Percentiles rank a stretch among this genome's conserved stretches.
phyloP scores from a whole-genome alignment of 257 asterid genomes.

The Ophiorrhiza pumila region DNA sequence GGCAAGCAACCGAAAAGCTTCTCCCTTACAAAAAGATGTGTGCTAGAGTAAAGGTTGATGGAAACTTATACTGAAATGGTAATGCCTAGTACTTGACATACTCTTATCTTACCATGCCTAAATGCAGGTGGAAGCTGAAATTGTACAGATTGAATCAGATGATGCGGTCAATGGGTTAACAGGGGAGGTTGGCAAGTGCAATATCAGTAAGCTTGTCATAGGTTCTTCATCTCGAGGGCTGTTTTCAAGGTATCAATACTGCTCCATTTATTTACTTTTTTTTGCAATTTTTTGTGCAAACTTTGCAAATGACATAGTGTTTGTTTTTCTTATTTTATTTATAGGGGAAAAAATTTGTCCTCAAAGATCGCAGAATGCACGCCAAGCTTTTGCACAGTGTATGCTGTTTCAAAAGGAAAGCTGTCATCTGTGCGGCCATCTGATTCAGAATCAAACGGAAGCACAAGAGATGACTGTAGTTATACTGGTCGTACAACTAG shows the following conservation, averaged over 20 bases:
- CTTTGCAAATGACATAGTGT: neutral
- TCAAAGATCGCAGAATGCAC: constrained; percentile 53
- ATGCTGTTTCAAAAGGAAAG: constrained; percentile 78
- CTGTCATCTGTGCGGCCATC: constrained; percentile 65
- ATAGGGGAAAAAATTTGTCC: constrained; percentile 58
- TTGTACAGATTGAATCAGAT: constrained; percentile 71
- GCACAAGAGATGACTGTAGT: constrained; percentile 46
- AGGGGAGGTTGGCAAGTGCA: constrained; percentile 33
- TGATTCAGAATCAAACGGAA: constrained; percentile 46
- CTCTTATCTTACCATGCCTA: constrained; percentile 13
- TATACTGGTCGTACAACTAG: constrained; percentile 46
- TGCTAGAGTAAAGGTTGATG: constrained; percentile 40
- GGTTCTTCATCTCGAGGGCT: constrained; percentile 67
- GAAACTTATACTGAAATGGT: neutral
- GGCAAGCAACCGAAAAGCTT: constrained; percentile 63
- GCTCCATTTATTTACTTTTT: neutral
- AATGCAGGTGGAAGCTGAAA: constrained; percentile 70
- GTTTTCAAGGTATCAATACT: constrained; percentile 57
- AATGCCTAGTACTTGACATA: neutral
- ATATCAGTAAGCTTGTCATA: constrained; percentile 61
- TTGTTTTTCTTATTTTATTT: constrained; percentile 5
- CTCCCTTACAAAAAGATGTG: constrained; percentile 68
- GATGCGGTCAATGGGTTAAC: constrained; percentile 57
- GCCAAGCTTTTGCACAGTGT: constrained; percentile 66
- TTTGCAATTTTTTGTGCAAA: neutral